phyloP scores from a whole-genome alignment of 176 grass and related monocot genomes.

The Phragmites australis region DNA sequence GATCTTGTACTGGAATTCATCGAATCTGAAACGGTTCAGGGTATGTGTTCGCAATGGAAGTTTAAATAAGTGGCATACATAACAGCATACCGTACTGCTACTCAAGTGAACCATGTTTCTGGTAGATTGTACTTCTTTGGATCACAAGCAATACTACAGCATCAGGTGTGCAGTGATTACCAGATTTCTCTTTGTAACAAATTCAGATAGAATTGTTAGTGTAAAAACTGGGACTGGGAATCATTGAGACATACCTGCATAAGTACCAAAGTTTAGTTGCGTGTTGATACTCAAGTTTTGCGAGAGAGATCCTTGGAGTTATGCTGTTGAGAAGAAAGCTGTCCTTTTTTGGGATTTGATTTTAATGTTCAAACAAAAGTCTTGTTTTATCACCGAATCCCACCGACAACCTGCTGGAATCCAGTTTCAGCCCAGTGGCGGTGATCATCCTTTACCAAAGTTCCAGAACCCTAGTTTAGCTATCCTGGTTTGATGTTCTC shows the following conservation, averaged over 20 bases:
- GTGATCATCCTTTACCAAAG: not conserved
- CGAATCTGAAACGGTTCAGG: no score
- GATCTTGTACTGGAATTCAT: no score
- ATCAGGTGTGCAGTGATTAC: not conserved
- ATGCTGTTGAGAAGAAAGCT: no score
- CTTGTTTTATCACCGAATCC: not conserved
- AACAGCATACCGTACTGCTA: not conserved
- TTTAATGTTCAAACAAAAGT: no score
- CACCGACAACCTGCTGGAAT: not conserved
- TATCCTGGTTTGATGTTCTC: conserved; percentile 12
- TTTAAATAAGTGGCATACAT: not conserved
- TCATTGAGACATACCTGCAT: not conserved
- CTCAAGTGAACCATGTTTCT: not conserved
- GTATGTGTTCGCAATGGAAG: not conserved
- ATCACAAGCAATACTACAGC: not conserved
- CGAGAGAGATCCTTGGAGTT: no score
- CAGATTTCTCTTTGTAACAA: not conserved
- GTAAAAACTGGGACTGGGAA: not conserved
- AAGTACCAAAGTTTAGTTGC: no score
- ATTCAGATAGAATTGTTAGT: not conserved
- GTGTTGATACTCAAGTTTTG: no score
- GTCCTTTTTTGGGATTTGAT: no score
- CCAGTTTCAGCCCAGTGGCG: not conserved
- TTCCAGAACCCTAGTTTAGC: not conserved
- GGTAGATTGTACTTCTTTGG: not conserved